Base-by-base conservation (phyloP, 495 filamentous ascomycete species). In the Mytilinidion resinicola region DNA sequence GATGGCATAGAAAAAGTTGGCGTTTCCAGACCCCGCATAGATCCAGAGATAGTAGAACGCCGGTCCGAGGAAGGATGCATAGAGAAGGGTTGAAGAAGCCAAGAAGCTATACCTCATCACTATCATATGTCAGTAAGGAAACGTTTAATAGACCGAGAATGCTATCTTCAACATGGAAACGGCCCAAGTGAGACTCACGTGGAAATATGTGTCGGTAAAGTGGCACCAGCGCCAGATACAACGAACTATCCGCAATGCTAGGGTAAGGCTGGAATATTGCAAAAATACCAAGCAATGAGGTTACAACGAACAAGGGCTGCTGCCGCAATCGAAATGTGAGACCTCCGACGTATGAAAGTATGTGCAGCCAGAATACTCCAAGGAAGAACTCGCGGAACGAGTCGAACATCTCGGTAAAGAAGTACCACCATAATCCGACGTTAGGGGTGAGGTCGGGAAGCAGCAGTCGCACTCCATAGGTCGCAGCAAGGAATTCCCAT, bases 341-440 rank as follows among this genome's bases (percentile, higher is more conserved):
- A 0, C 88, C 91, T 17, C 84, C 89, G 4, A 93, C 87, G 71
- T 98, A 98, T 39, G 85, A 84, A 3, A 85, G 84, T 50, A 97
- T 77, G 72, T 98, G 95, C 55, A 98, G 81, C 90, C 95, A 96
- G 72, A 98, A 98, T 6, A 97, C 90, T 19, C 88, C 95, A 2
- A 98, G 79, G 78, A 98, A 98, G 77, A 98, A 97, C 50, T 87
- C 85, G 20, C 93, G 84, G 79, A 98, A 98, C 4, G 90, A 92
- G 72, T 98, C 93, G 70, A 98, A 98, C 83, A 98, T 98, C 74
- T 98, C 93, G 64, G 92, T 95, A 74, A 98, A 97, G 73, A 97
- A 98, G 74, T 98, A 98, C 93, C 93, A 98, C 93, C 93, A 98
- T 0, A 98, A 79, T 1, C 93, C 93, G 39, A 95, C 85, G 62